These are phyloP conservation scores for Globisporangium carolinianum DNA, from an alignment of 352 stramenopile genomes.

Conservation along the genomic window DNA sequence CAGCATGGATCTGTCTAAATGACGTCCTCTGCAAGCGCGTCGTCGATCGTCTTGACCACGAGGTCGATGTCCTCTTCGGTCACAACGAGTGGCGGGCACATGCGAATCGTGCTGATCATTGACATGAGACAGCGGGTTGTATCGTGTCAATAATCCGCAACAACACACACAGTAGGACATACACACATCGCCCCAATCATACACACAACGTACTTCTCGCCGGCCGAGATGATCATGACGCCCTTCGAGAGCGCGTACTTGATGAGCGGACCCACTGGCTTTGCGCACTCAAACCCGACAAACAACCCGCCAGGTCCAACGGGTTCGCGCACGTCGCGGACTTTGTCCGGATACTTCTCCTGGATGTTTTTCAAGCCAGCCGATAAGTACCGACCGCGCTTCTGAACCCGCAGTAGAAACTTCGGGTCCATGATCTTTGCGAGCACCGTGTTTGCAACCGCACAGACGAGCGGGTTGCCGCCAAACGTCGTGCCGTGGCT, in stretches of 20 bases:
- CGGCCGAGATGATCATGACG: conserved; percentile 77
- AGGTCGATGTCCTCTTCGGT: conserved; percentile 75
- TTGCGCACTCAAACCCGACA: conserved; percentile 66
- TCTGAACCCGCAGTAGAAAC: conserved; percentile 72
- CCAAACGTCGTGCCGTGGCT: conserved; percentile 96
- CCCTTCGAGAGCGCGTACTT: conserved; percentile 68
- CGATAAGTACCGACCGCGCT: conserved; percentile 53
- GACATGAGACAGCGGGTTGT: not conserved
- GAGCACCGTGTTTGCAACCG: conserved; percentile 82
- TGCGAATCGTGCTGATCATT: conserved; percentile 51
- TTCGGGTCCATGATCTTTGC: conserved; percentile 59
- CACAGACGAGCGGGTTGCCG: conserved; percentile 94
- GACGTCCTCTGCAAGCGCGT: conserved; percentile 50
- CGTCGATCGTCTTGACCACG: conserved; percentile 60
- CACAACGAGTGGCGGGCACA: conserved; percentile 80
- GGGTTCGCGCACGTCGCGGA: conserved; percentile 58
- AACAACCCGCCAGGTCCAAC: conserved; percentile 73
- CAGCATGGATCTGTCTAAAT: conserved; percentile 19
- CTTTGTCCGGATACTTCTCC: conserved; percentile 66
- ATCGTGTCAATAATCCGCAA: too few relatives aligned
- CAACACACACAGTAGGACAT: conserved; percentile 1
- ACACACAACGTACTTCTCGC: conserved; percentile 56
- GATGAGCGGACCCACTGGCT: conserved; percentile 51
- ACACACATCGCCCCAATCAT: not conserved
- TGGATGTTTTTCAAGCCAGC: conserved; percentile 51